These are phyloP conservation scores for Colletotrichum scovillei DNA, from an alignment of 2,329 filamentous ascomycete genomes.

Conservation along the genomic window DNA sequence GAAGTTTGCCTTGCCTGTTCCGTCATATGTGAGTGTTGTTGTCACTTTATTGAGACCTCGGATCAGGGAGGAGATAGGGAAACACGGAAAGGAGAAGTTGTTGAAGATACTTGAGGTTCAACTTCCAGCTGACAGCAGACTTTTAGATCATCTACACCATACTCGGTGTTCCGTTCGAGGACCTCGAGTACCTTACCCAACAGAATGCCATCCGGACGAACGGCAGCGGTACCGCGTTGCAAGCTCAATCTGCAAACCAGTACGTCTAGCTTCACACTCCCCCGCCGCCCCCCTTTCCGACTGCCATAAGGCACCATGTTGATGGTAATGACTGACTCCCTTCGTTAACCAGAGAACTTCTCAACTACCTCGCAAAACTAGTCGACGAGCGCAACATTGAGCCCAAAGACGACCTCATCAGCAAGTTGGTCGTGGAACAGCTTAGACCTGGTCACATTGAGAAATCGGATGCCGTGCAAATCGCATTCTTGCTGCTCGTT, in stretches of 20 bases:
- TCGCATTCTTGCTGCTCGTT: conserved; percentile 61
- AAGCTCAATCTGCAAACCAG: conserved; percentile 57
- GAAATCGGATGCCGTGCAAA: conserved; percentile 56
- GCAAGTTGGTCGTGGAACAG: conserved; percentile 55
- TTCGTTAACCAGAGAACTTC: conserved; percentile 47
- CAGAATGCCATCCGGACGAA: conserved; percentile 59
- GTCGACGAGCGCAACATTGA: conserved; percentile 52
- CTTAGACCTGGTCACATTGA: conserved; percentile 51
- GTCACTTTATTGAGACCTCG: neutral
- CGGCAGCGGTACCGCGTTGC: conserved; percentile 57
- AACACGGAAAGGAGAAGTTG: too few species aligned
- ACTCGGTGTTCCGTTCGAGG: conserved; percentile 59
- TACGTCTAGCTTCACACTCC: conserved; percentile 35
- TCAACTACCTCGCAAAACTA: conserved; percentile 56
- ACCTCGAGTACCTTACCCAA: conserved; percentile 57
- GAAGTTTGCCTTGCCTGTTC: conserved; percentile 58
- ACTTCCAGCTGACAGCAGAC: neutral
- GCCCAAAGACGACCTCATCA: conserved; percentile 58
- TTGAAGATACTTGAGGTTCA: too few species aligned
- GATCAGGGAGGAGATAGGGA: too few species aligned
- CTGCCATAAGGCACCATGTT: too few species aligned
- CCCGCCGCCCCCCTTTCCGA: neutral
- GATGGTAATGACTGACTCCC: too few species aligned
- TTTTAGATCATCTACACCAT: conserved; percentile 60
- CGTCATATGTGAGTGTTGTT: conserved; percentile 52